phyloP scores from a whole-genome alignment of 73 alveolate species.

The Loxodes magnus region DNA sequence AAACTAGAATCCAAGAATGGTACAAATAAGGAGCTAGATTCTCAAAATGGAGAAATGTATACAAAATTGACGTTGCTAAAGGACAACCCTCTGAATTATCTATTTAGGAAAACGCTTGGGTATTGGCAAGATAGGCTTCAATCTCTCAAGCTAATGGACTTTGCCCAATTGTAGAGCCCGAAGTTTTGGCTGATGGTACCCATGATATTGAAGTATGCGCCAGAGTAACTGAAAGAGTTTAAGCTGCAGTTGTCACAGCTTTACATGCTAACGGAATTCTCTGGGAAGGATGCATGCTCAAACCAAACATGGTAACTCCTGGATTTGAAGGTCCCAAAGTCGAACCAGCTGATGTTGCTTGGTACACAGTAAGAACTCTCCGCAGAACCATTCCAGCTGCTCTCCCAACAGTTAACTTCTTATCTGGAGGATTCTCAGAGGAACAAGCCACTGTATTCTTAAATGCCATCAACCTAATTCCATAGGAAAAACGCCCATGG shows the following conservation, averaged over 20 bases:
- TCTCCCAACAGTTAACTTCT: conserved; percentile 74
- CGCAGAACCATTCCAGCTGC: conserved; percentile 91
- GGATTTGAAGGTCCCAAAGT: conserved; percentile 29
- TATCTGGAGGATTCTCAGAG: conserved; percentile 78
- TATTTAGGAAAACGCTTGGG: conserved; percentile 86
- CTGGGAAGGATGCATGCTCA: conserved; percentile 84
- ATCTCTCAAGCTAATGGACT: conserved; percentile 94
- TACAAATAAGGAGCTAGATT: conserved; percentile 86
- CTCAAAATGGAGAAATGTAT: conserved; percentile 99
- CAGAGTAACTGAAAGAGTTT: conserved; percentile 73
- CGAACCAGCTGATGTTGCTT: conserved; percentile 76
- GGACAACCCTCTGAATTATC: conserved; percentile 81
- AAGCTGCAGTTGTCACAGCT: conserved; percentile 62
- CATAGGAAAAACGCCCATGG: conserved; percentile 78
- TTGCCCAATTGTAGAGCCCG: conserved; percentile 99
- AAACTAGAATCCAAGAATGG: conserved; percentile 49
- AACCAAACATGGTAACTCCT: conserved; percentile 95
- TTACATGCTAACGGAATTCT: conserved; percentile 67
- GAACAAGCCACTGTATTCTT: conserved; percentile 88
- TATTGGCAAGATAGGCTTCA: conserved; percentile 97
- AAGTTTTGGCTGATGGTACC: conserved; percentile 89
- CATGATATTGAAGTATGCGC: conserved; percentile 85
- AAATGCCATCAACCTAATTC: conserved; percentile 83
- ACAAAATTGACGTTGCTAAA: conserved; percentile 66
- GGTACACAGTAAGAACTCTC: conserved; percentile 74